Evolutionary conservation across 2,329 filamentous ascomycete species (phyloP), one percentile per base, ranked within the genome.

Genomic region (Colletotrichum plurivorum): DNA sequence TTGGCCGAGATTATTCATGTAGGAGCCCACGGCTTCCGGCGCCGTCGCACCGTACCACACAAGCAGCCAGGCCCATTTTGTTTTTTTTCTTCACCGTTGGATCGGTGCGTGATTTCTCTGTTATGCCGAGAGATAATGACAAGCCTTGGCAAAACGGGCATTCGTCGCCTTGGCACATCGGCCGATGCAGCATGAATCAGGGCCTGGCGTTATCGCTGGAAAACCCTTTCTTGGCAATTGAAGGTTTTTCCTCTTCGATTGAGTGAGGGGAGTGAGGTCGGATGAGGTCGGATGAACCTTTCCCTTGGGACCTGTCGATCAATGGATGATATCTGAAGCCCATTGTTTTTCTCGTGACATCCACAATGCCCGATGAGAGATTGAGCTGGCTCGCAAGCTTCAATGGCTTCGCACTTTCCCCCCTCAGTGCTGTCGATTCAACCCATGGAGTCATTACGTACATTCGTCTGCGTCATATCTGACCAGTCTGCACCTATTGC

Each of bases 131-230:
- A 49, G 39, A 41, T 43, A 31, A 41, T 41, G 46, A 20, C 48
- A 22, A 54, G 22, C n/a, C 64, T 67, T 67, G 59, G 59, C 59
- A 57, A 56, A 53, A 36, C 31, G 31, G 31, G 31, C 36, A 15
- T 18, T 15, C 45, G 16, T 53, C n/a, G n/a, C 43, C 65, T 68
- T 68, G 65, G 60, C 65, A 58, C 18, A 25, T 25, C 53, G 27
- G 60, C 10, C 46, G 10, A 36, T 41, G 27, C 22, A 59, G 25
- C 60, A 64, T 48, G 60, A 68, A 46, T 59, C 60, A 53, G 54
- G 48, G 12, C 48, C 20, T 59, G 48, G 65, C 65, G 39, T 58
- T 58, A 68, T 64, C 48, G 27, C 39, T 15, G 20, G 5, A 27
- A n/a, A 45, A 22, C 4, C 13, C 18, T n/a, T 48, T 63, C 53